A percentile compares a stretch with the other conserved stretches of the same genome.
phyloP scores from a whole-genome alignment of 352 stramenopile species.

The Pilasporangium apinafurcum region DNA sequence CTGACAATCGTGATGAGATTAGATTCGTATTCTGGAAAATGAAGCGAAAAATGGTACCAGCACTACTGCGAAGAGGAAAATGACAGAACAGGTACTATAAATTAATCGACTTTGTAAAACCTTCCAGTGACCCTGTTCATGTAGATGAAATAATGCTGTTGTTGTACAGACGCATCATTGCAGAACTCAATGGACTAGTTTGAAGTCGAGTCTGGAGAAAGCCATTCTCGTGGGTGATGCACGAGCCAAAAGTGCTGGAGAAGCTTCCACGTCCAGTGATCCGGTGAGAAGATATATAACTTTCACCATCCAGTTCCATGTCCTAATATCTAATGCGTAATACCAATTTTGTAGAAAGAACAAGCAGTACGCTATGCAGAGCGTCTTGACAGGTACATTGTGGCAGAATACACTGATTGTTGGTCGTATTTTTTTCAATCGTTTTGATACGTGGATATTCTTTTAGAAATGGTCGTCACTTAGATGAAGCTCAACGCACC shows the following conservation, averaged over 20 bases:
- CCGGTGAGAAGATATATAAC: conserved; percentile 3
- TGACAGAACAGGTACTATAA: conserved; percentile 26
- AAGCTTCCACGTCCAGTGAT: conserved; percentile 6
- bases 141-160: background rate
- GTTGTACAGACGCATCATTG: conserved; percentile 23
- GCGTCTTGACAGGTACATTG: conserved; percentile 32
- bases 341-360: conserved; percentile 20
- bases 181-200: conserved; percentile 29
- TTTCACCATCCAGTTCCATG: background rate
- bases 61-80: conserved; percentile 27
- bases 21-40: conserved; percentile 65
- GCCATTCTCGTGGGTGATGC: conserved; percentile 43
- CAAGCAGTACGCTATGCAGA: conserved; percentile 36
- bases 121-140: background rate
- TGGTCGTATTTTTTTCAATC: background rate
- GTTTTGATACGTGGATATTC: no score
- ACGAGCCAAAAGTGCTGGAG: conserved; percentile 13
- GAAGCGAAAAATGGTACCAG: conserved; percentile 29
- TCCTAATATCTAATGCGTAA: background rate
- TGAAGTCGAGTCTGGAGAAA: conserved; percentile 57
- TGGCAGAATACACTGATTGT: no score
- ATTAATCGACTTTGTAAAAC: background rate
- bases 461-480: conserved; percentile 61
- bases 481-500: conserved; percentile 68
- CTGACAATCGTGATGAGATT: background rate